Evolutionary conservation across 1,284 basidiomycete species (phyloP).

Genomic region (Cryptococcus deneoformans): DNA sequence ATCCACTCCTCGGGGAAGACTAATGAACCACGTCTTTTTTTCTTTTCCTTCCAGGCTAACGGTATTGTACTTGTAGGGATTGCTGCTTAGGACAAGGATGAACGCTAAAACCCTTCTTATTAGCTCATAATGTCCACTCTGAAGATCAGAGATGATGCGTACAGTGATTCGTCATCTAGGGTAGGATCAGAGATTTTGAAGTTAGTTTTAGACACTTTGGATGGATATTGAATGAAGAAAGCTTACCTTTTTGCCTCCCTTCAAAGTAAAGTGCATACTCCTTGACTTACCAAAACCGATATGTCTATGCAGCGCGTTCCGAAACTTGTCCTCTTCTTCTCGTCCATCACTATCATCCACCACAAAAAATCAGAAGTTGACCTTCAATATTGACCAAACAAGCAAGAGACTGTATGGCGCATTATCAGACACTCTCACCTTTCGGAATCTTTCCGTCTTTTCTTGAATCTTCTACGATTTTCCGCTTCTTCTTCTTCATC

Average conservation of each 20-base stretch:
- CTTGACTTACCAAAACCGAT: conserved; percentile 16
- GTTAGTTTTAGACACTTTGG: not conserved
- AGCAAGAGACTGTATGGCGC: too few relatives aligned
- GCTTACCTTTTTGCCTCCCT: conserved; percentile 27
- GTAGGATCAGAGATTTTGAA: not conserved
- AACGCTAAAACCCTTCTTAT: conserved; percentile 15
- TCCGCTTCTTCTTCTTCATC: conserved; percentile 18
- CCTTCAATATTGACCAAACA: not conserved
- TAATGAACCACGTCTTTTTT: conserved; percentile 37
- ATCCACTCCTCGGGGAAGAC: conserved; percentile 22
- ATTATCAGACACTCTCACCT: not conserved
- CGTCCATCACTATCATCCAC: conserved; percentile 13
- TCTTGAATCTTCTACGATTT: conserved; percentile 11
- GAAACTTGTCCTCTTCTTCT: conserved; percentile 30
- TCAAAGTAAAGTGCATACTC: conserved; percentile 33
- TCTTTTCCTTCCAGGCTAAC: conserved; percentile 11
- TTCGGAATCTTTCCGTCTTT: not conserved
- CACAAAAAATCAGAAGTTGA: not conserved
- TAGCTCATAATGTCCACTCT: not conserved
- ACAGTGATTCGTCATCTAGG: conserved; percentile 31
- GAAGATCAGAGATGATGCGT: not conserved
- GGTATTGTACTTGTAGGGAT: conserved; percentile 10
- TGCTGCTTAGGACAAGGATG: conserved; percentile 23
- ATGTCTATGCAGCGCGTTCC: conserved; percentile 14
- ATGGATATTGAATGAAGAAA: not conserved